A percentile compares a stretch with the other conserved stretches of the same genome.
phyloP scores from a whole-genome alignment of 805 yeast genomes.

The Ogataea nakhonphanomensis region DNA sequence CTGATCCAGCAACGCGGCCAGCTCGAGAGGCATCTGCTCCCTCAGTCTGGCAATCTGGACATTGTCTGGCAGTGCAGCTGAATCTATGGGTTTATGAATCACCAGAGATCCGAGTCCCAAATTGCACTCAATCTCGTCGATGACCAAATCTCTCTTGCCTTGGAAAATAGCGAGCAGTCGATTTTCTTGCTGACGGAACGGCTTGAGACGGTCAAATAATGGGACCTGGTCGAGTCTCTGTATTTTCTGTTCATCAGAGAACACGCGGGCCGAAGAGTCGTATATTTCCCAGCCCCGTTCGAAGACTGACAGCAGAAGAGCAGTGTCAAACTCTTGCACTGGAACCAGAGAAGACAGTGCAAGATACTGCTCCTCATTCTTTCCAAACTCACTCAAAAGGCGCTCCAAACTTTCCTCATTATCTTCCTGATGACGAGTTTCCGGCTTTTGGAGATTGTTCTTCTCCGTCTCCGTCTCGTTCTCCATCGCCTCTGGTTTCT shows the following conservation, averaged over 20 bases:
- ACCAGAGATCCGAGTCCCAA: conserved; percentile 15
- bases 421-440: neutral
- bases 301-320: neutral
- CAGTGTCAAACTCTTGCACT: neutral
- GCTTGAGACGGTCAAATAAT: conserved; percentile 4
- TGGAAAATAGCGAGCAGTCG: conserved; percentile 1
- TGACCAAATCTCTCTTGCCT: neutral
- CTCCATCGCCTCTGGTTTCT: too few species aligned
- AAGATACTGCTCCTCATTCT: neutral
- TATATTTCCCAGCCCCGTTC: conserved; percentile 16
- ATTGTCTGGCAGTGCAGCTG: neutral
- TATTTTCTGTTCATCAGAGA: conserved; percentile 11
- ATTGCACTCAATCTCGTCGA: neutral
- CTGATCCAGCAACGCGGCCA: conserved; percentile 14
- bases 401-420: neutral
- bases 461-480: too few species aligned
- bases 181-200: conserved; percentile 2
- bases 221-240: neutral
- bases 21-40: conserved; percentile 8
- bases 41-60: conserved; percentile 3
- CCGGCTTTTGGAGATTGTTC: neutral
- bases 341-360: neutral
- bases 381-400: neutral
- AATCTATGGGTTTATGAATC: neutral
- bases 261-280: conserved; percentile 9